Evolutionary conservation across 441 rosid species (phyloP).

Genomic region (Gossypium trilobum): DNA sequence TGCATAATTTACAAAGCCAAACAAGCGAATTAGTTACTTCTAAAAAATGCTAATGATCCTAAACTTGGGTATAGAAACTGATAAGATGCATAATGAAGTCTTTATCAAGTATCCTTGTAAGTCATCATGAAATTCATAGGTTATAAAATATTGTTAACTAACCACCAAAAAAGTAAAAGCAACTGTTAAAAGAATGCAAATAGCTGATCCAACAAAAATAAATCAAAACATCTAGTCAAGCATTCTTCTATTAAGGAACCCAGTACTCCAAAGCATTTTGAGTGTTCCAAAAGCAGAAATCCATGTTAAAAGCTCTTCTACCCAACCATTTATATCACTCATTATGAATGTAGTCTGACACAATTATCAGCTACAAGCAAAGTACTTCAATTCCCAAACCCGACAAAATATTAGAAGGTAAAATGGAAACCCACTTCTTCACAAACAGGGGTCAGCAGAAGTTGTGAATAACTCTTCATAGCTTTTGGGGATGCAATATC

Average conservation of each 20-base stretch:
- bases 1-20: slow-evolving; percentile 25
- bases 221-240: neutral
- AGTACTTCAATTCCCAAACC: neutral
- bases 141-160: neutral
- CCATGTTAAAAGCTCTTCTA: neutral
- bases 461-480: slow-evolving; percentile 72
- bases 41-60: neutral
- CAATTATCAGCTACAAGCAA: neutral
- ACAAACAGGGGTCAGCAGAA: slow-evolving; percentile 92
- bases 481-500: slow-evolving; percentile 90
- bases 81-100: neutral
- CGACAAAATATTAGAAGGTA: neutral
- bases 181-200: neutral
- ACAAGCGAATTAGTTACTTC: neutral
- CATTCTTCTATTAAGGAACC: neutral
- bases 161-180: neutral
- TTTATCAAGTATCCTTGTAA: neutral
- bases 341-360: neutral
- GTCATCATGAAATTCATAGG: neutral
- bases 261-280: neutral
- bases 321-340: neutral
- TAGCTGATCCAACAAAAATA: neutral
- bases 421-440: slow-evolving; percentile 60
- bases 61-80: neutral
- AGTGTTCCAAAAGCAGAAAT: neutral